These are phyloP conservation scores for Davidsoniella virescens DNA, from an alignment of 2,329 filamentous ascomycete species.

Conservation along the genomic window DNA sequence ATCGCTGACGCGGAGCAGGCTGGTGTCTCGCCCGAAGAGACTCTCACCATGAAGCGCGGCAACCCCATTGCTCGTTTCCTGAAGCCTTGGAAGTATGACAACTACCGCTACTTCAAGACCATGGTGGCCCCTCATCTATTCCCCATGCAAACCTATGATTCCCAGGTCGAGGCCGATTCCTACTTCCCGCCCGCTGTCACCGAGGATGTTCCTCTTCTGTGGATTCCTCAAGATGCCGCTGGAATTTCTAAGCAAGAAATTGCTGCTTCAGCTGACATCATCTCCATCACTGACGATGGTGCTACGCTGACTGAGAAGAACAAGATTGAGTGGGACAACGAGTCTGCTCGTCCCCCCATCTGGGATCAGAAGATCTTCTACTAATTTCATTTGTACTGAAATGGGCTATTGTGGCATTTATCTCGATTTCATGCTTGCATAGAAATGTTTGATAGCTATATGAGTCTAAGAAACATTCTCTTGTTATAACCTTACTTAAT, in stretches of 20 bases:
- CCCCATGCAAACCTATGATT: slow-evolving; percentile 18
- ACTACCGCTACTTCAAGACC: slow-evolving; percentile 54
- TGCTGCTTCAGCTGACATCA: slow-evolving; percentile 50
- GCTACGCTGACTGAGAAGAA: slow-evolving; percentile 52
- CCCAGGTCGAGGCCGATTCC: slow-evolving; percentile 45
- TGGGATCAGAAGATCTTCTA: slow-evolving; percentile 30
- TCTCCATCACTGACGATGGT: slow-evolving; percentile 67
- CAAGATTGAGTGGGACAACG: slow-evolving; percentile 26
- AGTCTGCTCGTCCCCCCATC: slow-evolving; percentile 27
- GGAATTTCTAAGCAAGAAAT: slow-evolving; percentile 68
- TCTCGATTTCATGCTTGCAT: too few relatives aligned
- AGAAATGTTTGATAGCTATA: too few relatives aligned
- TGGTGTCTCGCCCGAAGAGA: slow-evolving; percentile 9
- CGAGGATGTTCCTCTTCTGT: slow-evolving; percentile 51
- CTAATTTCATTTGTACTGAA: slow-evolving; percentile 16
- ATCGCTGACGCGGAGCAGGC: slow-evolving; percentile 17
- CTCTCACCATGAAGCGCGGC: not conserved
- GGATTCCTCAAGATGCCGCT: slow-evolving; percentile 63
- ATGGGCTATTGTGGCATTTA: too few relatives aligned
- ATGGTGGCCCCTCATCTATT: slow-evolving; percentile 44
- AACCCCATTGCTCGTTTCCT: slow-evolving; percentile 24
- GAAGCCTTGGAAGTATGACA: slow-evolving; percentile 59
- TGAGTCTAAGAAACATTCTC: too few relatives aligned
- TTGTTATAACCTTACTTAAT: not conserved
- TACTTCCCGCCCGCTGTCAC: slow-evolving; percentile 59